Conservation (phyloP, 768 basidiomycete species). For the Goffeauzyma gilvescens region DNA sequence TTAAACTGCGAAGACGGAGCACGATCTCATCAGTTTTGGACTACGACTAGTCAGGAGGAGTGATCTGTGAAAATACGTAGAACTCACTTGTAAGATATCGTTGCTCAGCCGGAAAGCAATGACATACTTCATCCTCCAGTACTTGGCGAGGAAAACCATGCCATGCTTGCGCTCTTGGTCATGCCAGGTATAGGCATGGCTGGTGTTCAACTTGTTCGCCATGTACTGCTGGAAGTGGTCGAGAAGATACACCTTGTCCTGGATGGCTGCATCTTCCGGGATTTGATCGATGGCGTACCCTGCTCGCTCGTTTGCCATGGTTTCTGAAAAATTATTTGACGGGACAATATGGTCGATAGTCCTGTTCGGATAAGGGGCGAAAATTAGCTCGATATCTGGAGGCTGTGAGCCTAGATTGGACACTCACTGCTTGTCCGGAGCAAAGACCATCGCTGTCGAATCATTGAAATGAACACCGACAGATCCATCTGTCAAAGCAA, state of each 20-base stretch:
- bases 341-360: background rate
- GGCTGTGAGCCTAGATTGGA: background rate
- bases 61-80: background rate
- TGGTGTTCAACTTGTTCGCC: slow-evolving; percentile 68
- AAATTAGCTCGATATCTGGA: no score
- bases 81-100: slow-evolving; percentile 71
- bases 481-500: slow-evolving; percentile 83
- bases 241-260: slow-evolving; percentile 75
- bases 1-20: slow-evolving; percentile 52
- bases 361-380: background rate
- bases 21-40: background rate
- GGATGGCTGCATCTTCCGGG: slow-evolving; percentile 50
- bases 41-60: background rate
- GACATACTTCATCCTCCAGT: slow-evolving; percentile 87
- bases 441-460: slow-evolving; percentile 64
- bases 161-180: slow-evolving; percentile 51
- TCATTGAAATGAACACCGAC: slow-evolving; percentile 96
- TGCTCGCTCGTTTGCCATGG: no score
- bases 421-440: slow-evolving; percentile 68
- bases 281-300: slow-evolving; percentile 42
- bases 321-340: background rate
- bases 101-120: slow-evolving; percentile 93
- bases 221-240: slow-evolving; percentile 91
- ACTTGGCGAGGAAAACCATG: slow-evolving; percentile 91
- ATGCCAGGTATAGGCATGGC: slow-evolving; percentile 63